Evolutionary conservation across 768 basidiomycete species (phyloP).

Genomic region (Podaxis sp.): DNA sequence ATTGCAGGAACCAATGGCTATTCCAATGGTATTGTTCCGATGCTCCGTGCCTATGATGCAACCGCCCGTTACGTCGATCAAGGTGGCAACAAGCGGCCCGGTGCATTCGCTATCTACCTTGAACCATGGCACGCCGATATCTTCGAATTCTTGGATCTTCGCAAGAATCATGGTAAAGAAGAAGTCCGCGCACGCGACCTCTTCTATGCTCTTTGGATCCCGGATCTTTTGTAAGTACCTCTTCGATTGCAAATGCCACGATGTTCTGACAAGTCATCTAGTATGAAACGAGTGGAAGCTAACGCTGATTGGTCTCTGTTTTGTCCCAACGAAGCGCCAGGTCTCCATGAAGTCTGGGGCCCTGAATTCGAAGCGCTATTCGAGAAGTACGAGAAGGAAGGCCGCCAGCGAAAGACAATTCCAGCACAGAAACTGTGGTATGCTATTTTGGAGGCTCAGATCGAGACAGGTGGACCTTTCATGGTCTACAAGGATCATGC

Average conservation of each 20-base stretch:
- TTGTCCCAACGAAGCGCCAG: conserved; percentile 96
- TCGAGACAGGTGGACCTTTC: conserved; percentile 98
- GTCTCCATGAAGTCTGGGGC: conserved; percentile 84
- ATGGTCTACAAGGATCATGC: conserved; percentile 98
- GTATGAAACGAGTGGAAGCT: conserved; percentile 95
- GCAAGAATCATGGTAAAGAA: conserved; percentile 99
- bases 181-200: conserved; percentile 94
- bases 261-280: conserved; percentile 26
- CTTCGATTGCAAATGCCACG: background rate
- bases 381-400: conserved; percentile 86
- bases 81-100: conserved; percentile 98
- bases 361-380: conserved; percentile 88
- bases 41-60: conserved; percentile 97
- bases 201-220: conserved; percentile 98
- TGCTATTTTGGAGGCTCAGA: conserved; percentile 93
- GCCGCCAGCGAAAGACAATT: conserved; percentile 78
- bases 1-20: conserved; percentile 99
- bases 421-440: conserved; percentile 99
- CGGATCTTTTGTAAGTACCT: conserved; percentile 83
- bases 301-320: conserved; percentile 94
- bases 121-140: conserved; percentile 99
- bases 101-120: conserved; percentile 97
- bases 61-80: conserved; percentile 99
- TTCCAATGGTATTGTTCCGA: conserved; percentile 98
- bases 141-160: conserved; percentile 95